Conservation (phyloP, 2,329 filamentous ascomycete species). For the Aureobasidium subglaciale region DNA sequence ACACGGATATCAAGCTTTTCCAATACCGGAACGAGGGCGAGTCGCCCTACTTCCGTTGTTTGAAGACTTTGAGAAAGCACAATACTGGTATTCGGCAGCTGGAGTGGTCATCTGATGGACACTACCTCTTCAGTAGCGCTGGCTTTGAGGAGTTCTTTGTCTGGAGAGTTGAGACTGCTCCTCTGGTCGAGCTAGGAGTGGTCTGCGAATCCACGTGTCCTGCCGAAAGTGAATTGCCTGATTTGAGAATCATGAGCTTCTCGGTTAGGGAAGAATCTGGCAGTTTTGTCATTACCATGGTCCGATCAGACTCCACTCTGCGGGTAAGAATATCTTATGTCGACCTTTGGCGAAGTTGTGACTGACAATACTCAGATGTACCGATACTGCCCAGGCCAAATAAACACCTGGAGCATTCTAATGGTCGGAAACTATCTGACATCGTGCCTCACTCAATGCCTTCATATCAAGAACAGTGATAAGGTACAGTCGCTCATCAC, state of each 20-base stretch:
- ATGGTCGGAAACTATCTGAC: constrained; percentile 39
- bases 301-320: constrained; percentile 76
- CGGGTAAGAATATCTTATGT: constrained; percentile 38
- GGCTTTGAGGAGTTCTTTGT: constrained; percentile 85
- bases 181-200: constrained; percentile 47
- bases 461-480: constrained; percentile 21
- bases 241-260: constrained; percentile 77
- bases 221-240: constrained; percentile 46
- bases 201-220: constrained; percentile 46
- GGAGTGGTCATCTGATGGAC: constrained; percentile 60
- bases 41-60: constrained; percentile 36
- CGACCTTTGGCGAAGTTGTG: not conserved
- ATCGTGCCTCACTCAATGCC: constrained; percentile 62
- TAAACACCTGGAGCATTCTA: constrained; percentile 17
- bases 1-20: constrained; percentile 68
- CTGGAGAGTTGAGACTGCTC: constrained; percentile 60
- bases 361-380: constrained; percentile 36
- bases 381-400: constrained; percentile 26
- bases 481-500: constrained; percentile 46
- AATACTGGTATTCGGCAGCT: constrained; percentile 77
- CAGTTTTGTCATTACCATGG: constrained; percentile 56
- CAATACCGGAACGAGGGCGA: not conserved
- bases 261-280: constrained; percentile 42
- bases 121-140: constrained; percentile 75
- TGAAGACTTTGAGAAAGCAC: constrained; percentile 67